Conservation (phyloP, 2,329 filamentous ascomycete genomes). For the Phaeosphaeria sp. region DNA sequence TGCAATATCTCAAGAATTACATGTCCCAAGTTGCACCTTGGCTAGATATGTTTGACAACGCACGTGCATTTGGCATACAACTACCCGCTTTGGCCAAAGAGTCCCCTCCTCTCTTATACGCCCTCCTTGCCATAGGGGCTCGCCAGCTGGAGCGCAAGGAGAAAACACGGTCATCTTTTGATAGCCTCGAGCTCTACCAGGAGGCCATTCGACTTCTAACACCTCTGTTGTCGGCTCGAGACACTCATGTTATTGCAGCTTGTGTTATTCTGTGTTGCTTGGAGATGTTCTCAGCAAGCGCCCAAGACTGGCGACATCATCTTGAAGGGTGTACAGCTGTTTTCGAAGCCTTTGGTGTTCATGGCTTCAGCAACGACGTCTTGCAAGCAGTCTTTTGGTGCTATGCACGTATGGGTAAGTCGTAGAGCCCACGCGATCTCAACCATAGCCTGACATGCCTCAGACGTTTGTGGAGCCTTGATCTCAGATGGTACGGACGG, state of each 20-base stretch:
- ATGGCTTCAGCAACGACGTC: conserved; percentile 58
- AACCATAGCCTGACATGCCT: background rate
- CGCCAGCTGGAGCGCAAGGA: conserved; percentile 59
- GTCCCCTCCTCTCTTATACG: conserved; percentile 55
- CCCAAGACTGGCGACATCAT: conserved; percentile 58
- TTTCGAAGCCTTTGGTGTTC: conserved; percentile 58
- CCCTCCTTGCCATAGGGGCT: conserved; percentile 60
- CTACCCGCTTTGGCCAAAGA: conserved; percentile 56
- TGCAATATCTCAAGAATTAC: conserved; percentile 40
- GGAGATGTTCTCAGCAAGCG: conserved; percentile 55
- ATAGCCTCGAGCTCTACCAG: conserved; percentile 59
- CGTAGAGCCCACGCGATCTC: background rate
- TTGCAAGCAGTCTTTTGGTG: conserved; percentile 63
- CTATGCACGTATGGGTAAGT: conserved; percentile 59
- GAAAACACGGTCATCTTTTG: conserved; percentile 48
- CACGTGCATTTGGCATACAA: conserved; percentile 56
- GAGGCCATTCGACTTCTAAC: conserved; percentile 59
- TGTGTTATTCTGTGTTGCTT: conserved; percentile 62
- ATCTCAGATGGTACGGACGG: conserved; percentile 56
- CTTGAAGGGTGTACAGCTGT: conserved; percentile 61
- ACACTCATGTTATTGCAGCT: conserved; percentile 59
- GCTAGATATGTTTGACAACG: conserved; percentile 62
- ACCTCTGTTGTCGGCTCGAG: conserved; percentile 56
- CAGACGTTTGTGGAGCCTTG: conserved; percentile 60
- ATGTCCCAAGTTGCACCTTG: conserved; percentile 37